Conservation (phyloP, 176 grass and related monocot genomes). For the barley (Hordeum vulgare) region DNA sequence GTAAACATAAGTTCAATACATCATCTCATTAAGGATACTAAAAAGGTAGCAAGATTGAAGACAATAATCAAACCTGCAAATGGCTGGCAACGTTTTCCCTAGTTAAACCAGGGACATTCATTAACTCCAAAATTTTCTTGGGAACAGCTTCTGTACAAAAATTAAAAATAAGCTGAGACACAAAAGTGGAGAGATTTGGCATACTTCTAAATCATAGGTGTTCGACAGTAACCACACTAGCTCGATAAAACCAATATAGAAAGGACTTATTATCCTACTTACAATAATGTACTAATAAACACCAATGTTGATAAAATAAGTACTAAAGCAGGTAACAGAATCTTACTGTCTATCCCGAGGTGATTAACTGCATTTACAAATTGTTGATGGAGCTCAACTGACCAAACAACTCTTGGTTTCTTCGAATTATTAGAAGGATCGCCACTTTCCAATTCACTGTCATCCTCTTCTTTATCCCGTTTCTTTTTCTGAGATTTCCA, state of each 20-base stretch:
- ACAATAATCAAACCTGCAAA: conserved; percentile 75
- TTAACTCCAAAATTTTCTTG: conserved; percentile 98
- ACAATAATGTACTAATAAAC: background rate
- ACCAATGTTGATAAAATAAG: background rate
- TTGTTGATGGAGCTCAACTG: conserved; percentile 96
- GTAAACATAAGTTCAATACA: background rate
- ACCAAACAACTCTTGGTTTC: conserved; percentile 98
- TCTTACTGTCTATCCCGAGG: conserved; percentile 94
- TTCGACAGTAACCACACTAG: background rate
- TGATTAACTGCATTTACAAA: conserved; percentile 98
- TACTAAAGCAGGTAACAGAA: conserved; percentile 10
- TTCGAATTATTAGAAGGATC: conserved; percentile 83
- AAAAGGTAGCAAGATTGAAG: background rate
- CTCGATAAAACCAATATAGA: conserved; percentile 4
- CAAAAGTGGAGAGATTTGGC: conserved; percentile 3
- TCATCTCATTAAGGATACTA: conserved; percentile 13
- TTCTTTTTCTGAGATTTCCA: conserved; percentile 90
- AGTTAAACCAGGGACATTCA: conserved; percentile 98
- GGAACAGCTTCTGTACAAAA: conserved; percentile 86
- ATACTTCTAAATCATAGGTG: background rate
- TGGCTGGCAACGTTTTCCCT: conserved; percentile 99
- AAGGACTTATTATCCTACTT: conserved; percentile 5
- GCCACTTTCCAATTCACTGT: conserved; percentile 69
- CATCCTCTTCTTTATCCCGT: conserved; percentile 93
- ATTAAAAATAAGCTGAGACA: conserved; percentile 19